Percentiles rank a stretch among this genome's conserved stretches.
phyloP scores from a whole-genome alignment of 23 red algal species.

The Gracilaria caudata region DNA sequence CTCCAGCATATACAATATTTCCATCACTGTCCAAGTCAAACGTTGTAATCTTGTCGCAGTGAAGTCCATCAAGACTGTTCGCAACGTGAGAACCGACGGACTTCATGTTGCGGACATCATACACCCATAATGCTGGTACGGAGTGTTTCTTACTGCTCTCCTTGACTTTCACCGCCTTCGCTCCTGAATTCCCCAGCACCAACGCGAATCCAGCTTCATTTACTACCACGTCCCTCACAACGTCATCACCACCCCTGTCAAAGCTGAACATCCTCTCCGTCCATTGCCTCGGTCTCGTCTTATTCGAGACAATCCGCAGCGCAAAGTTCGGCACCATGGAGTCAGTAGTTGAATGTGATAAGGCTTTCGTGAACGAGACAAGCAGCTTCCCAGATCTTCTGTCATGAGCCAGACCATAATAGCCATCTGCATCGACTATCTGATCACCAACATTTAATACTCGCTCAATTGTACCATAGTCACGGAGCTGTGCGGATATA shows the following conservation, averaged over 20 bases:
- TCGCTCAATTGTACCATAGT: background rate
- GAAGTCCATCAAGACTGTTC: background rate
- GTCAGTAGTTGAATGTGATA: background rate
- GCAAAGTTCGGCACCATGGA: background rate
- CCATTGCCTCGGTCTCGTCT: conserved; percentile 1
- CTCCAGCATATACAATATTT: conserved; percentile 14
- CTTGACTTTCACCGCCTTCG: background rate
- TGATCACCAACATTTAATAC: background rate
- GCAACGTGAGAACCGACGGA: background rate
- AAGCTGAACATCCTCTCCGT: conserved; percentile 5
- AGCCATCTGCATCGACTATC: background rate
- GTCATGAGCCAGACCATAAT: conserved; percentile 3
- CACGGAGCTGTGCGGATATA: background rate
- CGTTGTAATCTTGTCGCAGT: conserved; percentile 10
- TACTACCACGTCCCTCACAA: background rate
- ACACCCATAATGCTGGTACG: background rate
- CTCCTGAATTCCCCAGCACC: background rate
- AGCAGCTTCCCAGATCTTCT: background rate
- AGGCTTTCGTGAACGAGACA: background rate
- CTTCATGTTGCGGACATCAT: conserved; percentile 4
- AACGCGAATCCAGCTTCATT: conserved; percentile 10
- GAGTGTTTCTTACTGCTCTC: background rate
- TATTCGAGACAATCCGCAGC: conserved; percentile 8
- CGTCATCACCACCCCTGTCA: background rate
- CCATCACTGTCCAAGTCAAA: conserved; percentile 21